Evolutionary conservation across 129 eudicot genomes (phyloP).

Genomic region (Artemisia tridentata): DNA sequence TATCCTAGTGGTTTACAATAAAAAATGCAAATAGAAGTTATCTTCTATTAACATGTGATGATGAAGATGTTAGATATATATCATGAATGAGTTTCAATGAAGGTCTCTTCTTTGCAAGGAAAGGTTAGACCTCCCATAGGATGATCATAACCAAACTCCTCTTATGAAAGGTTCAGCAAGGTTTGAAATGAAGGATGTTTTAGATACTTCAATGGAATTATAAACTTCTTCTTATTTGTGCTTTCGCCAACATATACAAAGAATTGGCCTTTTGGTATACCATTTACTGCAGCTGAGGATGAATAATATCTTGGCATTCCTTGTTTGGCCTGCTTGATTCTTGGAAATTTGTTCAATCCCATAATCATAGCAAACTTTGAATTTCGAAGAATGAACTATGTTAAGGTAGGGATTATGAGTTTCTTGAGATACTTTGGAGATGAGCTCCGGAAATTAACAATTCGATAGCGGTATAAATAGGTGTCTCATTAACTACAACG

Average conservation of each 20-base stretch:
- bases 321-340: background rate
- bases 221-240: constrained; percentile 3
- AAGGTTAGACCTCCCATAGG: constrained; percentile 1
- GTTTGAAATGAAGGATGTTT: constrained; percentile 13
- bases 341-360: constrained; percentile 11
- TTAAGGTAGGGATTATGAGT: too few relatives aligned
- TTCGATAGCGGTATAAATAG: background rate
- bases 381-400: too few relatives aligned
- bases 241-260: constrained; percentile 19
- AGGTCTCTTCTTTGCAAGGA: too few relatives aligned
- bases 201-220: constrained; percentile 7
- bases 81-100: too few relatives aligned
- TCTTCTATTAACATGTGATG: background rate
- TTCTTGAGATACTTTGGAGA: too few relatives aligned
- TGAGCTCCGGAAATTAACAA: too few relatives aligned
- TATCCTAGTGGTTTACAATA: too few relatives aligned
- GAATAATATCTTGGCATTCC: background rate
- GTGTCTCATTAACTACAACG: background rate
- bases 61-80: background rate
- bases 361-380: background rate
- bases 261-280: constrained; percentile 13
- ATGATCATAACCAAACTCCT: constrained; percentile 18
- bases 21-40: too few relatives aligned
- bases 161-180: background rate
- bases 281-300: background rate